Conservation (phyloP, 148 eudicot genomes). For the Rhododendron molle region DNA sequence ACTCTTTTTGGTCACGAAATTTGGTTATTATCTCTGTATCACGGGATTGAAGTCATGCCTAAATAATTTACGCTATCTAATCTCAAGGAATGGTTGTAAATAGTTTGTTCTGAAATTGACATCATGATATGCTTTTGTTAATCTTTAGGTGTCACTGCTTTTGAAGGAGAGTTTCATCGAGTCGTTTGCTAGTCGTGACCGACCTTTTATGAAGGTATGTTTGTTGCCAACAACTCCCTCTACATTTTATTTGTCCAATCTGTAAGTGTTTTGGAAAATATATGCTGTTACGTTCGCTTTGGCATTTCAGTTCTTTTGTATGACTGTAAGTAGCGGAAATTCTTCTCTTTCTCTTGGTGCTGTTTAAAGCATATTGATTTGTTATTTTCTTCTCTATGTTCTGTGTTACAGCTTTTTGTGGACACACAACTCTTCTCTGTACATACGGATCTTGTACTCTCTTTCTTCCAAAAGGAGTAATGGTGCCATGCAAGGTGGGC, state of each 20-base stretch:
- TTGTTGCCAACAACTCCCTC: neutral
- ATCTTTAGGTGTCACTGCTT: conserved; percentile 76
- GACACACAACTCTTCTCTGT: conserved; percentile 95
- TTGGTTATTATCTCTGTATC: neutral
- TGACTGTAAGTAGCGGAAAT: neutral
- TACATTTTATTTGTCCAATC: neutral
- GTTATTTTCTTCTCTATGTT: neutral
- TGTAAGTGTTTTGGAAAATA: neutral
- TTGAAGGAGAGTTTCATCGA: conserved; percentile 91
- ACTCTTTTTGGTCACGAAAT: neutral
- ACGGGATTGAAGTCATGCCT: neutral
- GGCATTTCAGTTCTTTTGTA: neutral
- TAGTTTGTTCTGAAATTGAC: neutral
- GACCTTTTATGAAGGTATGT: conserved; percentile 87
- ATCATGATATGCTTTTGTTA: conserved; percentile 1
- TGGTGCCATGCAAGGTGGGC: conserved; percentile 15
- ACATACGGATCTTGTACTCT: conserved; percentile 92
- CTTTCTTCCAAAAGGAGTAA: conserved; percentile 86
- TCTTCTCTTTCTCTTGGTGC: neutral
- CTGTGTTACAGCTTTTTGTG: conserved; percentile 59
- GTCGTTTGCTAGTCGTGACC: conserved; percentile 80
- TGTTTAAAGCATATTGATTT: conserved; percentile 15
- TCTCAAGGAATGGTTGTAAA: neutral
- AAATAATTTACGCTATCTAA: neutral
- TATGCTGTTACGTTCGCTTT: neutral